phyloP scores from a whole-genome alignment of 2,329 filamentous ascomycete genomes.

The Dothideomycetidae sp. region DNA sequence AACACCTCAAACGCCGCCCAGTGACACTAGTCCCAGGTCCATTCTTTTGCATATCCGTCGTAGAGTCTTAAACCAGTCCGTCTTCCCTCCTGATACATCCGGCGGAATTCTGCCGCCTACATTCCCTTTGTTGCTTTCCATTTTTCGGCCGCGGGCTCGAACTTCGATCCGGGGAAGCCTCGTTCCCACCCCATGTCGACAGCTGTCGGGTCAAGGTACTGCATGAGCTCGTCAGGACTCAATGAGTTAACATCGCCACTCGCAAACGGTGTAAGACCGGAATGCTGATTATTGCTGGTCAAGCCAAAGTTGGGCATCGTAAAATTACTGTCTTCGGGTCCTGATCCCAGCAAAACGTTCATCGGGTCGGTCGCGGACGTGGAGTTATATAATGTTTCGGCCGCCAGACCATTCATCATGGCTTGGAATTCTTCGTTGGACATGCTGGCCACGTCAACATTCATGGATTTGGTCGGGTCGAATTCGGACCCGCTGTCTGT shows the following conservation, averaged over 20 bases:
- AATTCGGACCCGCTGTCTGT: not conserved
- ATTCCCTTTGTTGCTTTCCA: not conserved
- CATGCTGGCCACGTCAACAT: slow-evolving; percentile 4
- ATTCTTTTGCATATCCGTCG: too few relatives aligned
- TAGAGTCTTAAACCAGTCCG: too few relatives aligned
- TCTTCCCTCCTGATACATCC: too few relatives aligned
- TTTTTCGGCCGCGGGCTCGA: not conserved
- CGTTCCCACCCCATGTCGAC: slow-evolving; percentile 8
- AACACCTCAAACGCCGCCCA: too few relatives aligned
- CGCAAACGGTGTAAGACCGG: slow-evolving; percentile 2
- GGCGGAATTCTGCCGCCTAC: too few relatives aligned
- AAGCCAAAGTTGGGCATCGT: slow-evolving; percentile 8
- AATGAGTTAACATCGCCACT: slow-evolving; percentile 4
- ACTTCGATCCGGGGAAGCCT: not conserved
- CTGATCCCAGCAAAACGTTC: slow-evolving; percentile 5
- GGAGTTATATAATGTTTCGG: slow-evolving; percentile 4
- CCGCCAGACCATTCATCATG: slow-evolving; percentile 5
- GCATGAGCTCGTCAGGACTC: slow-evolving; percentile 7
- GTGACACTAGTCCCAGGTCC: too few relatives aligned
- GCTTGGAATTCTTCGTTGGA: slow-evolving; percentile 8
- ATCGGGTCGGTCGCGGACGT: slow-evolving; percentile 2
- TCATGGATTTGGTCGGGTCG: not conserved
- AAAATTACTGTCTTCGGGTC: slow-evolving; percentile 6
- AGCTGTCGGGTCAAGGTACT: slow-evolving; percentile 4
- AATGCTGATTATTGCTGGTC: not conserved